Base-by-base conservation (phyloP, 768 basidiomycete species). In the Tephrocybe rancida region DNA sequence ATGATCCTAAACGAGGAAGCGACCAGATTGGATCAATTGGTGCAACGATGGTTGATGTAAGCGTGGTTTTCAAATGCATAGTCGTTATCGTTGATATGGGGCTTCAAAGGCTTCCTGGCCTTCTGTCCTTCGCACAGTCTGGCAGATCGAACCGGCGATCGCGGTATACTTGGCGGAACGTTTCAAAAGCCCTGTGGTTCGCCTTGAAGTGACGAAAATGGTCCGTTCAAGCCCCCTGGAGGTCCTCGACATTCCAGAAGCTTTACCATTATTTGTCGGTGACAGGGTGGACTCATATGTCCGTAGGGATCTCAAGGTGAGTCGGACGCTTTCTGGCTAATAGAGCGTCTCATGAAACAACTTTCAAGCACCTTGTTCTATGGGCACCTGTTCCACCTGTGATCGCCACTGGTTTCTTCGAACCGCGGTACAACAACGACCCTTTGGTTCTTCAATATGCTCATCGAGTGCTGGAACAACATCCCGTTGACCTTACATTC, bases 401-500 rank as follows among this genome's bases (percentile, higher is more conserved):
- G 16, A 74, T 87, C 18, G 92, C 92, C 18, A 82, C 83, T 60
- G 86, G 88, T 0, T 90, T 89, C 65, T 97, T 98, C 67, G 92
- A 95, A 67, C 85, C 83, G 25, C 84, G 85, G 49, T 95, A 88
- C 68, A 80, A 85, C 57, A 91, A 84, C 61, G 87, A 98, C 63
- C 89, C 96, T 0, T 68, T 92, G 30, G 70, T 97, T 30, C 73
- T 98, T 19, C 97, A 99, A 86, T 98, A 98, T 66, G 95, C 95
- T 0, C 93, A 98, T 71, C 83, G 95, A 38, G 95, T 95, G 1
- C 73, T 99, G 38, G 94, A 94, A 66, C 91, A 96, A 67, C 95
- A 98, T 65, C 91, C 95, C 0, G 92, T 98, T 9, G 88, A 92
- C 13, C 66, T 98, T 47, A 96, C 96, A 0, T 99, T 99, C 80